phyloP scores from a whole-genome alignment of 108 stramenopile species.

The Asterionellopsis glacialis region DNA sequence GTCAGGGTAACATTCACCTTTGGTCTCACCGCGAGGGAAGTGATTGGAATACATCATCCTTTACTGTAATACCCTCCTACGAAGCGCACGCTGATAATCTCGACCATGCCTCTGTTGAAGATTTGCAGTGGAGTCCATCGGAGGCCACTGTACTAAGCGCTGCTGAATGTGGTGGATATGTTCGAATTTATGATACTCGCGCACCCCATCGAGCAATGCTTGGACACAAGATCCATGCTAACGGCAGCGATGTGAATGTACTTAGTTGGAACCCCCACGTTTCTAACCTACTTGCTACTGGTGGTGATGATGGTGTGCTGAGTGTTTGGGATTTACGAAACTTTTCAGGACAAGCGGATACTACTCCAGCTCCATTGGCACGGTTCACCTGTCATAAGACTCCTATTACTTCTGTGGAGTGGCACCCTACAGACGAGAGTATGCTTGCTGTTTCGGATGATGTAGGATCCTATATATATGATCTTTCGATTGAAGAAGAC shows the following conservation, averaged over 20 bases:
- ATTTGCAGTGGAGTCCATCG: constrained; percentile 94
- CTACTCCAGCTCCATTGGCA: constrained; percentile 67
- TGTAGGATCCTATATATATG: constrained; percentile 91
- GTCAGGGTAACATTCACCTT: constrained; percentile 79
- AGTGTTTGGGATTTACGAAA: constrained; percentile 93
- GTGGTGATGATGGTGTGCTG: constrained; percentile 90
- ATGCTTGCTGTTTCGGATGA: constrained; percentile 87
- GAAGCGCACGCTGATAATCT: constrained; percentile 12
- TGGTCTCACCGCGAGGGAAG: constrained; percentile 54
- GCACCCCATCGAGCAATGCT: constrained; percentile 81
- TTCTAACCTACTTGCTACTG: constrained; percentile 89
- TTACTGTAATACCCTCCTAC: constrained; percentile 45
- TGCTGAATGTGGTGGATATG: constrained; percentile 70
- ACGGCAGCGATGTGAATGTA: constrained; percentile 91
- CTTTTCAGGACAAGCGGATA: constrained; percentile 43
- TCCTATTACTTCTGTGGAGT: constrained; percentile 93
- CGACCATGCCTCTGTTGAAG: constrained; percentile 74
- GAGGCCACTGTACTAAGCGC: constrained; percentile 93
- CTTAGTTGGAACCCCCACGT: constrained; percentile 92
- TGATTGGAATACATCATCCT: constrained; percentile 36
- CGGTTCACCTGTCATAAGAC: constrained; percentile 84
- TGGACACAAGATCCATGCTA: constrained; percentile 59
- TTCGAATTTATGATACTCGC: constrained; percentile 92
- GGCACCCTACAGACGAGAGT: constrained; percentile 96
- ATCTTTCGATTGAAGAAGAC: constrained; percentile 96